Conservation (phyloP, 2,329 filamentous ascomycete species). For the Trichophyton verrucosum region DNA sequence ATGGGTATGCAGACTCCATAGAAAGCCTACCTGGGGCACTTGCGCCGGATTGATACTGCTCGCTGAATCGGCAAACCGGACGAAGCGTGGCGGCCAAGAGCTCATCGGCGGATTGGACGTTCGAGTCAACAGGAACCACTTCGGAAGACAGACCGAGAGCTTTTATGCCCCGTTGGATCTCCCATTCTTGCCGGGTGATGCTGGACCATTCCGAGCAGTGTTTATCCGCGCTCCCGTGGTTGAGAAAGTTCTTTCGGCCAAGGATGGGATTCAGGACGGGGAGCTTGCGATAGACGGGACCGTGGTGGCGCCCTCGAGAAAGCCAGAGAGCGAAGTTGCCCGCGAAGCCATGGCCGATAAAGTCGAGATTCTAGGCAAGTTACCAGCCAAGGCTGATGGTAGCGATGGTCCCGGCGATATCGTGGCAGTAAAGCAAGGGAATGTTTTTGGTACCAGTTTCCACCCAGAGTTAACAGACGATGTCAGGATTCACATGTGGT, state of each 20-base stretch:
- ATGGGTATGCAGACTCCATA: constrained; percentile 44
- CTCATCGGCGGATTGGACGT: constrained; percentile 86
- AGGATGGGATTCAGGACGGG: constrained; percentile 39
- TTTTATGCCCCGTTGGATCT: constrained; percentile 67
- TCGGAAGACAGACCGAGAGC: constrained; percentile 83
- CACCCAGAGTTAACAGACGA: constrained; percentile 89
- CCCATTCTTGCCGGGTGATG: constrained; percentile 47
- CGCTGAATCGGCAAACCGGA: constrained; percentile 72
- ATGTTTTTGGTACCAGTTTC: constrained; percentile 89
- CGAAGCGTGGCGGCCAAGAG: constrained; percentile 84
- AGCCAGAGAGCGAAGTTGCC: constrained; percentile 33
- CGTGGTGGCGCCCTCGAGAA: constrained; percentile 45
- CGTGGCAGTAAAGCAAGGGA: constrained; percentile 77
- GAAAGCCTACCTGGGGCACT: constrained; percentile 86
- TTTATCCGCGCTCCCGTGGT: constrained; percentile 95
- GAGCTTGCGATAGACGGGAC: constrained; percentile 39
- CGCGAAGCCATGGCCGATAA: constrained; percentile 34
- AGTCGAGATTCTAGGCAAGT: constrained; percentile 47
- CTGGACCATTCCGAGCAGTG: constrained; percentile 59
- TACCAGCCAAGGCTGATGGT: constrained; percentile 42
- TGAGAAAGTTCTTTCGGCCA: constrained; percentile 56
- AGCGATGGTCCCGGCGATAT: constrained; percentile 51
- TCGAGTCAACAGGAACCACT: constrained; percentile 85
- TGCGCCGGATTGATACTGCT: constrained; percentile 90
- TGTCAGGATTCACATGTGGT: constrained; percentile 83